Evolutionary conservation across 495 filamentous ascomycete species (phyloP).

Genomic region (Achaetomiella virescens): DNA sequence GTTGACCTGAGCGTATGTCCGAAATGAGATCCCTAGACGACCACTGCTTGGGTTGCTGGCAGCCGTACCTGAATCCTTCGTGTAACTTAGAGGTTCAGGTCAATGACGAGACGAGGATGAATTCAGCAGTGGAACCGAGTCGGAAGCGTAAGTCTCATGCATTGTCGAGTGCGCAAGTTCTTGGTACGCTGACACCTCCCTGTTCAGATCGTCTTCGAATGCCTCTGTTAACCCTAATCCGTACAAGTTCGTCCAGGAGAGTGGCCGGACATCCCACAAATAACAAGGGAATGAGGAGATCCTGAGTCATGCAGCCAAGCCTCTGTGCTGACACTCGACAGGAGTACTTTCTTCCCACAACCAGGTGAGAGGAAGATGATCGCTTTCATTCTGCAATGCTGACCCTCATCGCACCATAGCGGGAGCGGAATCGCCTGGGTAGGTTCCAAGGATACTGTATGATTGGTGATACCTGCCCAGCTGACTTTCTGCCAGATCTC

Average conservation of each 20-base stretch:
- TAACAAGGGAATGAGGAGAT: slow-evolving; percentile 32
- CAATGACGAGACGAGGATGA: background rate
- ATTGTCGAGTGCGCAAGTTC: background rate
- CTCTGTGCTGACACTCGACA: background rate
- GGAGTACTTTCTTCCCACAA: slow-evolving; percentile 31
- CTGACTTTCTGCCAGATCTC: slow-evolving; percentile 31
- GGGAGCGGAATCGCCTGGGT: slow-evolving; percentile 43
- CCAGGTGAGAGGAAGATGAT: slow-evolving; percentile 13
- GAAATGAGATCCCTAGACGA: background rate
- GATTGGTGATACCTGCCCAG: background rate
- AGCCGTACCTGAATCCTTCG: background rate
- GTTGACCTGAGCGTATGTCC: slow-evolving; percentile 6
- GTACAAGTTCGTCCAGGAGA: slow-evolving; percentile 25
- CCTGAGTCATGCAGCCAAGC: background rate
- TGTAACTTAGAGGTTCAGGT: background rate
- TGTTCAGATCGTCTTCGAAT: background rate
- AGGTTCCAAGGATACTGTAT: background rate
- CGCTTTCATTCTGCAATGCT: background rate
- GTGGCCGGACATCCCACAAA: slow-evolving; percentile 32
- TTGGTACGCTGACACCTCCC: background rate
- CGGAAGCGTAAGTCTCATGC: background rate
- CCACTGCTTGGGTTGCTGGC: background rate
- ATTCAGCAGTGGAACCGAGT: background rate
- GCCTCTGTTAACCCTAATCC: slow-evolving; percentile 13
- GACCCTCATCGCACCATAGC: slow-evolving; percentile 16